Conservation (phyloP, 768 basidiomycete genomes). For the Serendipita indica region DNA sequence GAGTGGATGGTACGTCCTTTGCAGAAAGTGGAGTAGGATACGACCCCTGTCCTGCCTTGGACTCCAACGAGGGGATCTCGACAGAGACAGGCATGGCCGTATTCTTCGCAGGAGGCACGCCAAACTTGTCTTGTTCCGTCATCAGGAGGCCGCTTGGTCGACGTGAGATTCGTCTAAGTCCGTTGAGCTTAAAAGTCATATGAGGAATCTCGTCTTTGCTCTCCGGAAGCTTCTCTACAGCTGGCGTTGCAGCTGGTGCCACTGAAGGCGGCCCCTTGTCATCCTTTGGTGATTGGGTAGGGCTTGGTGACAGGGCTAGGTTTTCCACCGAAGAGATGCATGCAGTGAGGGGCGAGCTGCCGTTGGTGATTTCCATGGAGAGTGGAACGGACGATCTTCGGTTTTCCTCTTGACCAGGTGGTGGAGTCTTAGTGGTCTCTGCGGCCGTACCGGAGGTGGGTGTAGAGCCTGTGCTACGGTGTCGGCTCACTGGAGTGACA, state of each 20-base stretch:
- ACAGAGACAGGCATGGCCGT: not conserved
- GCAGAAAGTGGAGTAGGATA: not conserved
- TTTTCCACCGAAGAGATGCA: not conserved
- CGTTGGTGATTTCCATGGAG: not conserved
- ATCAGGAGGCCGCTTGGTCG: not conserved
- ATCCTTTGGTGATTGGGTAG: not conserved
- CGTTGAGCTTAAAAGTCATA: slow-evolving; percentile 1
- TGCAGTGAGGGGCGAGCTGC: not conserved
- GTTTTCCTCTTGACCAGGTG: not conserved
- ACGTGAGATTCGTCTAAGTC: not conserved
- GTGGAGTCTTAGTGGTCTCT: not conserved
- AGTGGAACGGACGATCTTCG: not conserved
- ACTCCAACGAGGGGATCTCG: no score
- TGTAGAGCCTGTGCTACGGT: slow-evolving; percentile 5
- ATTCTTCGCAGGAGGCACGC: not conserved
- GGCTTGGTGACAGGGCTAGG: not conserved
- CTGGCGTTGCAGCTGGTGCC: not conserved
- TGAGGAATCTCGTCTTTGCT: not conserved
- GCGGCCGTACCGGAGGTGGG: not conserved
- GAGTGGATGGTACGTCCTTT: not conserved
- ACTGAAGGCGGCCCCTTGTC: not conserved
- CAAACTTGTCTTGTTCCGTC: not conserved
- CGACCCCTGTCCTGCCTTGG: not conserved
- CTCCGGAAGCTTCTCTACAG: not conserved
- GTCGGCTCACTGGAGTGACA: slow-evolving; percentile 4